Conservation (phyloP, 371 early-diverging fungal species). For the Mortierella polycephala region DNA sequence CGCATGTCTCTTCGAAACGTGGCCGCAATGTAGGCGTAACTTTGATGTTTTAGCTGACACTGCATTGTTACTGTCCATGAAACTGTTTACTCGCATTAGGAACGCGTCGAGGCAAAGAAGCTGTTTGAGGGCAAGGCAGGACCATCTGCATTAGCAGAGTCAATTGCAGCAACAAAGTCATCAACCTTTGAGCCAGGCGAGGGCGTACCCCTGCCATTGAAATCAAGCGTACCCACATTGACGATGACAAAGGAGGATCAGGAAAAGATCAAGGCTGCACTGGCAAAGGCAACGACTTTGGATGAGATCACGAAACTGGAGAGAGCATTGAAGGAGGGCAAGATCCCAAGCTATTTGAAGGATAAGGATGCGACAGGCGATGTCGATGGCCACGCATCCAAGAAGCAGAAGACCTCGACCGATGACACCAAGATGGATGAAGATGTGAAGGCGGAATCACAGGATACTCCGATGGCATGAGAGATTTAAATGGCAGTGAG, state of each 20-base stretch:
- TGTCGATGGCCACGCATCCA: too few species aligned
- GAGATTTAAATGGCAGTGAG: too few species aligned
- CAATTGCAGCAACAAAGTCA: constrained; percentile 65
- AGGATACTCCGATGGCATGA: too few species aligned
- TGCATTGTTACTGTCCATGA: constrained; percentile 6
- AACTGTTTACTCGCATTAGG: constrained; percentile 56
- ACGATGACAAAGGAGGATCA: constrained; percentile 70
- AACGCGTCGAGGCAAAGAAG: constrained; percentile 77
- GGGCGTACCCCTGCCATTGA: constrained; percentile 62
- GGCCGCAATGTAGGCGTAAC: too few species aligned
- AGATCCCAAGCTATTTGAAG: constrained; percentile 56
- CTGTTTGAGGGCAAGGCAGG: constrained; percentile 77
- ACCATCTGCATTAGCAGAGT: constrained; percentile 70
- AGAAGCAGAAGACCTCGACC: too few species aligned
- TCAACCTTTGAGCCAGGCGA: constrained; percentile 83
- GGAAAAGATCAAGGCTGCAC: constrained; percentile 74
- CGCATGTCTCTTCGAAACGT: too few species aligned
- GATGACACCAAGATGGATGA: too few species aligned
- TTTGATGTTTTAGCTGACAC: too few species aligned
- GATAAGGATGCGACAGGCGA: constrained; percentile 3
- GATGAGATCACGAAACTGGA: constrained; percentile 84
- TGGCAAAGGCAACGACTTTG: constrained; percentile 79
- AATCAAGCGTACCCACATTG: constrained; percentile 55
- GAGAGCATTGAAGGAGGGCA: constrained; percentile 72
- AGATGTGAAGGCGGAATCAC: too few species aligned